Conservation (phyloP, 2,329 filamentous ascomycete genomes). For the Ophiostoma montium region DNA sequence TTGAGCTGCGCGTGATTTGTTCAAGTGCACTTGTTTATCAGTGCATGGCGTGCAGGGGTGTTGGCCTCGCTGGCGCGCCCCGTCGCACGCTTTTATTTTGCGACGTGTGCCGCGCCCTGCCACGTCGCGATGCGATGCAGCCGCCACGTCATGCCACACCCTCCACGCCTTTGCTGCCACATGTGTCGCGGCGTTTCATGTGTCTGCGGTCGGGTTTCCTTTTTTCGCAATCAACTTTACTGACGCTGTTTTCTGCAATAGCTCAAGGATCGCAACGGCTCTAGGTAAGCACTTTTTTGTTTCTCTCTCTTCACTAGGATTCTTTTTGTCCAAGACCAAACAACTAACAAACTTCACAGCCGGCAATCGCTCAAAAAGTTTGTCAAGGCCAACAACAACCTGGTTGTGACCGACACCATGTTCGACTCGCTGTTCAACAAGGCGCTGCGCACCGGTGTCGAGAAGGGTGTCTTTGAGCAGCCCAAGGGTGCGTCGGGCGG, state of each 20-base stretch:
- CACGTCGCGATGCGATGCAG: constrained; percentile 6
- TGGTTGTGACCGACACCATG: constrained; percentile 36
- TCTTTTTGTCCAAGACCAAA: constrained; percentile 4
- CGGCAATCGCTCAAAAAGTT: constrained; percentile 49
- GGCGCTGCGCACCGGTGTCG: constrained; percentile 66
- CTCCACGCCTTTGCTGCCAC: not conserved
- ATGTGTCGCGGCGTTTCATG: not conserved
- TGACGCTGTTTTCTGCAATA: constrained; percentile 18
- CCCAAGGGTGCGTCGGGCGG: constrained; percentile 86
- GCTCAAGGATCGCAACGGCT: constrained; percentile 50
- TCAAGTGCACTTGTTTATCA: constrained; percentile 12
- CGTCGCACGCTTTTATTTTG: not conserved
- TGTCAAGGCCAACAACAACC: constrained; percentile 39
- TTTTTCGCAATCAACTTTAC: not conserved
- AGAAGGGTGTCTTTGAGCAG: constrained; percentile 75
- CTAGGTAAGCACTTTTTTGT: constrained; percentile 25
- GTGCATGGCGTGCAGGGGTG: not conserved
- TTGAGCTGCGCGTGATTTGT: not conserved
- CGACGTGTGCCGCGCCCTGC: constrained; percentile 1
- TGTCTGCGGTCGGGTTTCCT: not conserved
- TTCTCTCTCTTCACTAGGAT: constrained; percentile 9
- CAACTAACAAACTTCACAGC: constrained; percentile 24
- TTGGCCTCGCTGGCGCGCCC: not conserved
- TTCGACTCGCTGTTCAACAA: constrained; percentile 71
- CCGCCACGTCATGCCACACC: constrained; percentile 7